Base-by-base conservation (phyloP, 2,329 filamentous ascomycete genomes). In the Aspergillus neoniger region DNA sequence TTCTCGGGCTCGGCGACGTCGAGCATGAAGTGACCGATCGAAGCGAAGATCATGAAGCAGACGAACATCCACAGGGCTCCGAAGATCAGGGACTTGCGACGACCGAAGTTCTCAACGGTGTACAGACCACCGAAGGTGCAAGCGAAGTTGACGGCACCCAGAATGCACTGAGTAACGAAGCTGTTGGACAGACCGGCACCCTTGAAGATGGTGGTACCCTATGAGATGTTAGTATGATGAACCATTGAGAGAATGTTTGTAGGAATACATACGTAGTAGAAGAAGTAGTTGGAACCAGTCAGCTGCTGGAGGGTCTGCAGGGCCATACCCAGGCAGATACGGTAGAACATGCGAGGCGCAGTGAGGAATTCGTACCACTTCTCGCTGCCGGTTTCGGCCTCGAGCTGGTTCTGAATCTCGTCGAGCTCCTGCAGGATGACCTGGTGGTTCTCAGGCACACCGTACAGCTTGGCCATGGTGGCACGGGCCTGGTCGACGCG, bases 41-140 rank as follows among this genome's bases (percentile, higher is more conserved):
- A 78, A 12, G 85, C 85, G 70, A 89, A 90, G 66, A 91, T 81
- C 32, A 88, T 77, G 59, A 91, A 82, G 82, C 86, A 89, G 5
- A 79, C 72, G 53, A 86, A 83, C 78, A 90, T 88, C 86, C 87
- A 90, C 15, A 86, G 65, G 4, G 85, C 87, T 55, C 88, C 89
- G 28, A 85, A 70, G 65, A 91, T 84, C 8, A 92, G 80, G 3
- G 87, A 88, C 77, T 85, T 85, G 63, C 90, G 86, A 28, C 90
- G 86, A 36, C 88, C 89, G 62, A 83, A 88, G 67, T 83, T 84
- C 72, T 91, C 87, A 0, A 91, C 87, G 14, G 91, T 82, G 69
- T 86, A 91, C 5, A 92, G 79, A 48, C 88, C 88, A 55, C 82
- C 83, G 60, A 91, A 86, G 3, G 88, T 90, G 66, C 82, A 84